A percentile compares a stretch with the other conserved stretches of the same genome.
Evolutionary conservation across 495 filamentous ascomycete genomes (phyloP).

Genomic region (Neurospora sublineolata): DNA sequence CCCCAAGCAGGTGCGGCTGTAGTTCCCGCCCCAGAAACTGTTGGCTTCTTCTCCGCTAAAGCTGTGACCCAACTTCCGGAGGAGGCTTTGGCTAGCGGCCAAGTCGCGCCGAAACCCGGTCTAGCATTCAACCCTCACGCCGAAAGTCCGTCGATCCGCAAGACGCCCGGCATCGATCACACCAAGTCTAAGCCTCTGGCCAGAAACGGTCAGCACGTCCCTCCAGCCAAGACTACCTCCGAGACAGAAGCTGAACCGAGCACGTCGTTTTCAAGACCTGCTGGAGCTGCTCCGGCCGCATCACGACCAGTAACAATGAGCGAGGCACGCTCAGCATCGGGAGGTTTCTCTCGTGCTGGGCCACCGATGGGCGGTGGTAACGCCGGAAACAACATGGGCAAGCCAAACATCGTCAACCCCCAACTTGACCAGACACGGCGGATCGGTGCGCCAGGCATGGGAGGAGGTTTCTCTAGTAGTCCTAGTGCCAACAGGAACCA

Average conservation of each 20-base stretch:
- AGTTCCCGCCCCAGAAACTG: constrained; percentile 8
- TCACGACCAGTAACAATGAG: background rate
- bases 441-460: constrained; percentile 55
- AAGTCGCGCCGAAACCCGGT: constrained; percentile 31
- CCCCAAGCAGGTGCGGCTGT: constrained; percentile 2
- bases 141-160: constrained; percentile 78
- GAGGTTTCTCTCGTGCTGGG: constrained; percentile 4
- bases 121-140: constrained; percentile 68
- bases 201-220: constrained; percentile 31
- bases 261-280: background rate
- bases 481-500: constrained; percentile 45
- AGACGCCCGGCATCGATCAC: constrained; percentile 83
- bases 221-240: constrained; percentile 18
- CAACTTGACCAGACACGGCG: constrained; percentile 53
- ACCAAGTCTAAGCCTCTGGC: constrained; percentile 55
- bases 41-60: constrained; percentile 63
- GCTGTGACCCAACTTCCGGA: constrained; percentile 40
- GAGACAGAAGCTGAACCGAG: background rate
- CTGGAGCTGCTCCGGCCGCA: background rate
- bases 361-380: background rate
- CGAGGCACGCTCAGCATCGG: constrained; percentile 5
- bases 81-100: constrained; percentile 21
- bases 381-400: constrained; percentile 6
- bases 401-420: constrained; percentile 55
- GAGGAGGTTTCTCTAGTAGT: constrained; percentile 24